Base-by-base conservation (phyloP, 1,139 yeast genomes). In the Barnettozyma hawaiiensis region DNA sequence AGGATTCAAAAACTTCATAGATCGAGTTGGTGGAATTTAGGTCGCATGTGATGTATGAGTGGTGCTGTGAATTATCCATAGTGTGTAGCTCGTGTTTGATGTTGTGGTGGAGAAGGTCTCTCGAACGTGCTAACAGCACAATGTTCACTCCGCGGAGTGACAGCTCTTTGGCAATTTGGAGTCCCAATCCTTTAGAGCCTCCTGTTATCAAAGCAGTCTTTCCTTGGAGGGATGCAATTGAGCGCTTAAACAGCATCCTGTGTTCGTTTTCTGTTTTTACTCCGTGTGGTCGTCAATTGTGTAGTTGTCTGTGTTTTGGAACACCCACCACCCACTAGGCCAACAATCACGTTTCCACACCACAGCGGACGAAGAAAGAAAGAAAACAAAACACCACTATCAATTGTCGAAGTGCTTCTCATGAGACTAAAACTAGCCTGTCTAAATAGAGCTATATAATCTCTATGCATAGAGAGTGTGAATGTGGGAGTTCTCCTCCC, bases 151-250 rank as follows among this genome's bases (percentile, higher is more conserved):
- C 96, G 35, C 72, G 59, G 0, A 53, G 40, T 0, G 95, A 81
- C 27, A 90, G 65, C 41, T 60, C 62, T 32, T 63, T 56, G 0
- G 92, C 81, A 15, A 90, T 74, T 0, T 80, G 78, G 6, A 71
- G 65, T 0, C 98, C 98, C 23, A 90, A 69, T 0, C 97, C 97
- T 51, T 78, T 67, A 0, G 96, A 85, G 0, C 87, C 96, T 0
- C 98, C 98, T 0, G 97, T 89, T 1, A 90, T 64, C 5, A 83
- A 52, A 0, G 86, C 89, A 28, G 66, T 70, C 40, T 56, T 59
- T 1, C 64, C 63, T 0, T 50, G 32, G 1, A 49, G 44, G 2
- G 46, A 41, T 8, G 34, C 14, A 8, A 37, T 20, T 33, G 40
- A 14, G 10, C 43, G 28, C 21, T 22, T 36, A 29, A 39, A 34